These are phyloP conservation scores for Calocybe gambosa DNA, from an alignment of 1,284 basidiomycete species.

Conservation along the genomic window DNA sequence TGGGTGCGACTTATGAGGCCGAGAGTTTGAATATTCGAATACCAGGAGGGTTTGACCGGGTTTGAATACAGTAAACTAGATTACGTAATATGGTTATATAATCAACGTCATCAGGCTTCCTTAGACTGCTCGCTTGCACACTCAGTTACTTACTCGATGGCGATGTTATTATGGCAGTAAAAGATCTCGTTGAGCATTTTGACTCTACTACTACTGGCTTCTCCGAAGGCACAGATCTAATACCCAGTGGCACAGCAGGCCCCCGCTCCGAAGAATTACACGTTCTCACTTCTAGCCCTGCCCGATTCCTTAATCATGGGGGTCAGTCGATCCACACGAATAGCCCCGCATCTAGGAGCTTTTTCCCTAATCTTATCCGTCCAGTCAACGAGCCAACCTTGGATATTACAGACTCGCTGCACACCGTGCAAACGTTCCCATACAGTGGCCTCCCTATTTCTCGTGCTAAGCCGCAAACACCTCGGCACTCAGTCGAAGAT, in stretches of 20 bases:
- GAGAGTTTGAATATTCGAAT: not conserved
- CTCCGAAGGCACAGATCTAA: not conserved
- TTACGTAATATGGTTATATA: not conserved
- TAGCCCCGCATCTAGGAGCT: not conserved
- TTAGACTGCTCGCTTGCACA: not conserved
- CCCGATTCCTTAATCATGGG: conserved; percentile 26
- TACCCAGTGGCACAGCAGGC: not conserved
- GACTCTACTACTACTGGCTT: conserved; percentile 14
- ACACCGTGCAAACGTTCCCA: not conserved
- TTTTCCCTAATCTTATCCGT: not conserved
- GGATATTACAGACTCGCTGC: conserved; percentile 15
- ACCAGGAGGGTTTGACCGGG: not conserved
- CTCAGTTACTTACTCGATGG: conserved; percentile 1
- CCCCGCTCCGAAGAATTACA: not conserved
- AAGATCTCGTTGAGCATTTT: conserved; percentile 27
- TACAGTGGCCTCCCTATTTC: conserved; percentile 6
- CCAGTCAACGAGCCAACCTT: conserved; percentile 15
- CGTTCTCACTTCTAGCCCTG: conserved; percentile 19
- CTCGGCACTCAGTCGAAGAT: not conserved
- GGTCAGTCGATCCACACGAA: not conserved
- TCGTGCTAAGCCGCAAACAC: not conserved
- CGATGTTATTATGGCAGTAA: conserved; percentile 22
- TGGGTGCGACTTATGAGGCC: not conserved
- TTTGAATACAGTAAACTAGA: not conserved
- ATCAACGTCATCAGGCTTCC: too few relatives aligned